Percentiles rank a stretch among this genome's conserved stretches.
These are phyloP conservation scores for Candida bentonensis DNA, from an alignment of 805 yeast species.

Conservation along the genomic window DNA sequence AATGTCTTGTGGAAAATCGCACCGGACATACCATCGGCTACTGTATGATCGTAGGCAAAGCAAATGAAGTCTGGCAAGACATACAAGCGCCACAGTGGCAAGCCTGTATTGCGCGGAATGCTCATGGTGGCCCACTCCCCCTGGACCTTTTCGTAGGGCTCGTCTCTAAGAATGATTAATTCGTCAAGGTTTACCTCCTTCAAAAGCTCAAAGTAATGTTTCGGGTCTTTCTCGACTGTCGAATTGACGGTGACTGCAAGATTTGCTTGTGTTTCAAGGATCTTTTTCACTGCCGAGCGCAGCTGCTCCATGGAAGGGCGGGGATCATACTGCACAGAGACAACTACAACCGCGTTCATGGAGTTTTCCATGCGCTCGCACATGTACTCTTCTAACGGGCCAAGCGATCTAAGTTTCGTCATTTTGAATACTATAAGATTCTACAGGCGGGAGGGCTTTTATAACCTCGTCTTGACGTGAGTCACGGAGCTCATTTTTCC, in stretches of 20 bases:
- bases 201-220: not conserved
- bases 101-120: not conserved
- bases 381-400: not conserved
- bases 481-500: no score
- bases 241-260: not conserved
- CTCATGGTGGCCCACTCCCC: not conserved
- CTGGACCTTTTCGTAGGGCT: not conserved
- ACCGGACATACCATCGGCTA: slow-evolving; percentile 14
- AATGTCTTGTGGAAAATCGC: slow-evolving; percentile 9
- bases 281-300: not conserved
- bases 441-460: no score
- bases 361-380: not conserved
- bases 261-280: not conserved
- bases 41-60: slow-evolving; percentile 13
- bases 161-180: not conserved
- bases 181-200: not conserved
- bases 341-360: not conserved
- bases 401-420: not conserved
- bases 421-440: no score
- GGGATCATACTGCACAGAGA: not conserved
- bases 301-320: not conserved
- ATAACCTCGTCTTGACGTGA: no score
- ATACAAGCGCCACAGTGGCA: not conserved
- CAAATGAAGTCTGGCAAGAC: not conserved
- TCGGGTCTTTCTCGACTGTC: not conserved